A percentile compares a stretch with the other conserved stretches of the same genome.
Evolutionary conservation across 2,329 filamentous ascomycete genomes (phyloP).

Genomic region (Xylaria arbuscula): DNA sequence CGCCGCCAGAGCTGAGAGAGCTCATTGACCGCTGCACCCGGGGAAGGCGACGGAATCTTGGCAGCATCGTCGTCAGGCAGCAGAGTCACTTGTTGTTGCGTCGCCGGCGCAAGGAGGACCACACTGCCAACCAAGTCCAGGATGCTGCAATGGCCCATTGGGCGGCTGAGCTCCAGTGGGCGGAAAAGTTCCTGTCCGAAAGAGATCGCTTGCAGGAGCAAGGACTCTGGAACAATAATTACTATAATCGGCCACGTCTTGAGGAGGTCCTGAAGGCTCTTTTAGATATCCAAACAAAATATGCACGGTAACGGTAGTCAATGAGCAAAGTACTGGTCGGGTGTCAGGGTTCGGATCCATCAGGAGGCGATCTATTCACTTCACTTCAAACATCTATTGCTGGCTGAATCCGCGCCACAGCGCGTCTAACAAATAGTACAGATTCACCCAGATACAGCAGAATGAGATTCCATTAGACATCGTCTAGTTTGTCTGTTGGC

Average conservation of each 20-base stretch:
- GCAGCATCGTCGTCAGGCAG: slow-evolving; percentile 57
- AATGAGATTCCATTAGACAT: slow-evolving; percentile 16
- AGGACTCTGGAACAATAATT: slow-evolving; percentile 63
- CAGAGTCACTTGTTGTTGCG: slow-evolving; percentile 60
- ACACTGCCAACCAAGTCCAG: slow-evolving; percentile 51
- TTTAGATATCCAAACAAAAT: slow-evolving; percentile 39
- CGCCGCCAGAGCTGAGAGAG: slow-evolving; percentile 57
- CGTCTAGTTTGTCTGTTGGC: neutral
- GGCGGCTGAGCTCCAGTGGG: slow-evolving; percentile 58
- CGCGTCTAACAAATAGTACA: slow-evolving; percentile 6
- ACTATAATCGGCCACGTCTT: slow-evolving; percentile 61
- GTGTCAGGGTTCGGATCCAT: slow-evolving; percentile 10
- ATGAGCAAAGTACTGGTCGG: neutral
- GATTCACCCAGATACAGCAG: neutral
- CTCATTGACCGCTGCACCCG: slow-evolving; percentile 65
- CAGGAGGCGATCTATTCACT: neutral
- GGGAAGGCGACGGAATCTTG: slow-evolving; percentile 59
- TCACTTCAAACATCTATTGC: slow-evolving; percentile 3
- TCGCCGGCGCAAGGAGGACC: slow-evolving; percentile 47
- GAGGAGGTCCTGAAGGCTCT: slow-evolving; percentile 55
- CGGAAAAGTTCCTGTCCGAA: slow-evolving; percentile 59
- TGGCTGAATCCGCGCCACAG: neutral
- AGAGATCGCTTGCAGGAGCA: slow-evolving; percentile 53
- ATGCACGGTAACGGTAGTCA: slow-evolving; percentile 9
- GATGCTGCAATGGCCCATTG: slow-evolving; percentile 59